Conservation (phyloP, 768 basidiomycete genomes). For the Russula griseocarnosa region DNA sequence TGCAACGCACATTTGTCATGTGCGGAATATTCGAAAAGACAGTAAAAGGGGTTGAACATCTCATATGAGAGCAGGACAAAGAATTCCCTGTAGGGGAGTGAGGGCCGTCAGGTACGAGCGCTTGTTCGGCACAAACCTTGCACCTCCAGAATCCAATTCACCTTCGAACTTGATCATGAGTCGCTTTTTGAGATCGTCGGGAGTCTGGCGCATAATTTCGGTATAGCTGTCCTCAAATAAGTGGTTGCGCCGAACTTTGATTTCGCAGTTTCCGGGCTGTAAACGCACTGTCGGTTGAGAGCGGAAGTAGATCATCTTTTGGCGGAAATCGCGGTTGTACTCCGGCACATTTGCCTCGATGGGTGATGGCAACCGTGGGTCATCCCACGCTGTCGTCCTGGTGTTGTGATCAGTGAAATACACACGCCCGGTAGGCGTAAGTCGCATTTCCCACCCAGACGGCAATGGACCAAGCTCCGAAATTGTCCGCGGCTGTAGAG, state of each 20-base stretch:
- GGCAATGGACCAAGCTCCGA: constrained; percentile 95
- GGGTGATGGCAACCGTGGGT: constrained; percentile 94
- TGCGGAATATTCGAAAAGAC: constrained; percentile 98
- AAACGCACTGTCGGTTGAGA: constrained; percentile 97
- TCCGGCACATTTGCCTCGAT: constrained; percentile 96
- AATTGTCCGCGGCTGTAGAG: constrained; percentile 90
- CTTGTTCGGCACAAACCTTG: constrained; percentile 55
- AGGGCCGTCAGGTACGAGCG: constrained; percentile 10
- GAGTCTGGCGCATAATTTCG: constrained; percentile 99
- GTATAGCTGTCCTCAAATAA: constrained; percentile 99
- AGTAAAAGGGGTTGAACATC: constrained; percentile 99
- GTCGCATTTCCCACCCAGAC: constrained; percentile 99
- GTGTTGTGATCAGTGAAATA: constrained; percentile 99
- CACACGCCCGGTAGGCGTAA: constrained; percentile 94
- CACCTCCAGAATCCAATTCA: constrained; percentile 97
- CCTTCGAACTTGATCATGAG: constrained; percentile 99
- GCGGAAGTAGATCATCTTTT: constrained; percentile 99
- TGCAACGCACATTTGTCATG: constrained; percentile 99
- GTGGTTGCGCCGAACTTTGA: constrained; percentile 96
- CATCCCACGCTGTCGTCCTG: constrained; percentile 99
- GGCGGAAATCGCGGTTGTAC: constrained; percentile 98
- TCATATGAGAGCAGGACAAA: constrained; percentile 99
- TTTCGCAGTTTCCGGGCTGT: constrained; percentile 97
- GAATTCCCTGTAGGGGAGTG: constrained; percentile 72
- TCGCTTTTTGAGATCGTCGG: constrained; percentile 96